A percentile compares a stretch with the other conserved stretches of the same genome.
phyloP scores from a whole-genome alignment of 23 red algal species.

The Pyropia yezoensis region DNA sequence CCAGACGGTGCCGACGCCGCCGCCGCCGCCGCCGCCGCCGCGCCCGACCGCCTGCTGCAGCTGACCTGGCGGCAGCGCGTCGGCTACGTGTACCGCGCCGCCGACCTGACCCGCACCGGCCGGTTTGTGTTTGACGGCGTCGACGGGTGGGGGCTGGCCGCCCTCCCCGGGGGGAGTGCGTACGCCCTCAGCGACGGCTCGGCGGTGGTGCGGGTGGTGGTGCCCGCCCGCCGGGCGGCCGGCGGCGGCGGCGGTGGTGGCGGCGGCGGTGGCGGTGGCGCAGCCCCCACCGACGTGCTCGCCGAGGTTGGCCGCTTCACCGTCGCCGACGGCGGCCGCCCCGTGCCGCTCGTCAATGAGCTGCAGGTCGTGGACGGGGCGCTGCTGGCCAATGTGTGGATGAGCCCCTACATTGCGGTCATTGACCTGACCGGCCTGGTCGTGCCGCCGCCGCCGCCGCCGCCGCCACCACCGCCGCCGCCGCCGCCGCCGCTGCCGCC shows the following conservation, averaged over 20 bases:
- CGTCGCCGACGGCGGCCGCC: constrained; percentile 22
- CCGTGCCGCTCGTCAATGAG: constrained; percentile 36
- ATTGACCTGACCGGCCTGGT: constrained; percentile 29
- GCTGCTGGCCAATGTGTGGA: constrained; percentile 61
- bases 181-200: constrained; percentile 45
- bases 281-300: constrained; percentile 1
- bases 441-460: too few relatives aligned
- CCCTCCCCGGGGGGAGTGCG: constrained; percentile 10
- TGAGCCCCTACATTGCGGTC: constrained; percentile 26
- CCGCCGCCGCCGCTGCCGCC: too few relatives aligned
- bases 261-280: too few relatives aligned
- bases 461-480: too few relatives aligned
- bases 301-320: constrained; percentile 23
- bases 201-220: constrained; percentile 19
- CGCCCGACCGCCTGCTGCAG: constrained; percentile 20
- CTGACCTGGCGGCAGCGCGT: constrained; percentile 33
- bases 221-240: too few relatives aligned
- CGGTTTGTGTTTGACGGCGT: constrained; percentile 28
- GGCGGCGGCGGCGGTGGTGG: too few relatives aligned
- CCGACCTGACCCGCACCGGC: constrained; percentile 5
- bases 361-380: constrained; percentile 54
- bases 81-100: constrained; percentile 34
- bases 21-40: too few relatives aligned
- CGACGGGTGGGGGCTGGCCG: constrained; percentile 57
- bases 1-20: too few relatives aligned